Evolutionary conservation across 75 land plant genomes (phyloP).

Genomic region (Gnetum montanum): DNA sequence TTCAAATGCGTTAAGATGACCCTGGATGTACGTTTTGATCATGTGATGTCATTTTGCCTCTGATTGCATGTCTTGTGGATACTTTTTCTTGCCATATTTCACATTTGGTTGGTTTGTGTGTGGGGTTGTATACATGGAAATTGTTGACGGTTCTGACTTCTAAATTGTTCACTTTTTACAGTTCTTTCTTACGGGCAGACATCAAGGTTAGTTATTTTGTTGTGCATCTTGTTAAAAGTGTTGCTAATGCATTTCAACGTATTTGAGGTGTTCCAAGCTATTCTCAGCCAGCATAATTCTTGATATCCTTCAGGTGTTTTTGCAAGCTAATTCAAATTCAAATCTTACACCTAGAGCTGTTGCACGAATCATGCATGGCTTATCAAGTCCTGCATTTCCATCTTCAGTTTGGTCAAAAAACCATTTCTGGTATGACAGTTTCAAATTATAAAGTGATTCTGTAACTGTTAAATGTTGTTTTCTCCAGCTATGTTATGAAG

Average conservation of each 20-base stretch:
- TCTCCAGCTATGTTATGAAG: not conserved
- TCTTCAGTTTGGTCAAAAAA: conserved; percentile 73
- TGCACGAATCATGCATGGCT: conserved; percentile 91
- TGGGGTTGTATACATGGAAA: too few relatives aligned
- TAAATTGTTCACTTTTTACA: conserved; percentile 24
- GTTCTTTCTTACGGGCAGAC: conserved; percentile 84
- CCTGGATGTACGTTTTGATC: too few relatives aligned
- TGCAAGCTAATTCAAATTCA: conserved; percentile 50
- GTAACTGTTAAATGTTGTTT: not conserved
- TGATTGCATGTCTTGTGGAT: too few relatives aligned
- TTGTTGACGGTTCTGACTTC: not conserved
- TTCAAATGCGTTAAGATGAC: too few relatives aligned
- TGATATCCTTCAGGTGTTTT: conserved; percentile 52
- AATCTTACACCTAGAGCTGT: conserved; percentile 92
- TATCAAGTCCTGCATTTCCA: conserved; percentile 91
- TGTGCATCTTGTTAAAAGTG: too few relatives aligned
- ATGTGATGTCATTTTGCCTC: too few relatives aligned
- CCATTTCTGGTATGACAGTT: conserved; percentile 88
- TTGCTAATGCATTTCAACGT: conserved; percentile 1
- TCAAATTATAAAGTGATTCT: not conserved
- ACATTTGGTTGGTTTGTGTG: too few relatives aligned
- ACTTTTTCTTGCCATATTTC: too few relatives aligned
- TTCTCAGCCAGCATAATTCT: not conserved
- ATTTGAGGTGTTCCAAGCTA: not conserved
- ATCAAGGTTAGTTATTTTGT: conserved; percentile 88